Percentiles rank a stretch among this genome's conserved stretches.
Evolutionary conservation across 768 basidiomycete species (phyloP).

Genomic region (Polyporus arcularius): DNA sequence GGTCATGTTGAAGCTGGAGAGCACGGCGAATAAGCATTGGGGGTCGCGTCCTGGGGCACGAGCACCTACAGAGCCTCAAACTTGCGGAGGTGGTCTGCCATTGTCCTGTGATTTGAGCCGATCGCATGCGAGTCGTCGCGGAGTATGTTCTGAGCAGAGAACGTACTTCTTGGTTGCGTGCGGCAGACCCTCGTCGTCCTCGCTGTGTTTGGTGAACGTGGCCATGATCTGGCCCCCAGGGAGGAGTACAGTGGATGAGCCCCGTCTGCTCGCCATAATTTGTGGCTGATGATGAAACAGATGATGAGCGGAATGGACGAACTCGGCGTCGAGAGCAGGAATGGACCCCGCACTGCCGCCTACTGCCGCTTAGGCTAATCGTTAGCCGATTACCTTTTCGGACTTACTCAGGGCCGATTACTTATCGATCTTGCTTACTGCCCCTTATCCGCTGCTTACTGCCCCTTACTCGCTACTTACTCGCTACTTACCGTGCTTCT

Average conservation of each 20-base stretch:
- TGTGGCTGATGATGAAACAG: neutral
- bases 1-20: slow-evolving; percentile 74
- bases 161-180: slow-evolving; percentile 91
- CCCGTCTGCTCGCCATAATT: slow-evolving; percentile 49
- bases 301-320: neutral
- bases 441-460: too few species aligned
- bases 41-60: neutral
- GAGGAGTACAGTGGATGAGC: slow-evolving; percentile 73
- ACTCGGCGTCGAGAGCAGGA: neutral
- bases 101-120: slow-evolving; percentile 57
- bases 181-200: slow-evolving; percentile 77
- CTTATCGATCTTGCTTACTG: too few species aligned
- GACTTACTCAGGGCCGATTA: too few species aligned
- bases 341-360: too few species aligned
- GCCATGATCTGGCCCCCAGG: slow-evolving; percentile 71
- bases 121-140: slow-evolving; percentile 19
- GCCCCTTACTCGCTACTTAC: too few species aligned
- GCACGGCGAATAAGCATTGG: neutral
- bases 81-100: slow-evolving; percentile 92
- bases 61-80: slow-evolving; percentile 78
- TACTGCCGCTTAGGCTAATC: too few species aligned
- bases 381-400: too few species aligned
- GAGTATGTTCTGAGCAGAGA: slow-evolving; percentile 5
- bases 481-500: too few species aligned
- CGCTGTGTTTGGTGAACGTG: slow-evolving; percentile 84